Evolutionary conservation across 2,329 filamentous ascomycete species (phyloP).

Genomic region (Xylaria hypoxylon): DNA sequence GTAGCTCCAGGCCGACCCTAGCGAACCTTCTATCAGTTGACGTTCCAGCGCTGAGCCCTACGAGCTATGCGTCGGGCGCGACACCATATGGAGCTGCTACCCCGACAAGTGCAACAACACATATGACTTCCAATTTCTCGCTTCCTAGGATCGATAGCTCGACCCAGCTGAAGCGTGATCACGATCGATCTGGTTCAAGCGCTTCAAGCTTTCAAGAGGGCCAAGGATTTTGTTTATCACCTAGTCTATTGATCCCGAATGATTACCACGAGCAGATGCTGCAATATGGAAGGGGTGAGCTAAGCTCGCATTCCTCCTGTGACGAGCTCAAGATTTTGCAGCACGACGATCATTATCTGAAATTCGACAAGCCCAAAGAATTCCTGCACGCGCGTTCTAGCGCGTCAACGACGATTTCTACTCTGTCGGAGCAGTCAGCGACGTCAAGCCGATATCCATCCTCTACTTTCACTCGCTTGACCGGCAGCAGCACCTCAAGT

Average conservation of each 20-base stretch:
- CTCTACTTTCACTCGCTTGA: constrained; percentile 65
- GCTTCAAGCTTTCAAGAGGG: constrained; percentile 69
- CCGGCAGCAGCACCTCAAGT: constrained; percentile 60
- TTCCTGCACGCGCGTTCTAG: constrained; percentile 60
- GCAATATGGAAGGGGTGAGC: constrained; percentile 50
- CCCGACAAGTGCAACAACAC: constrained; percentile 53
- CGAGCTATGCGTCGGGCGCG: constrained; percentile 58
- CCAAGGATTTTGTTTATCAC: constrained; percentile 69
- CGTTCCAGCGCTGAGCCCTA: constrained; percentile 62
- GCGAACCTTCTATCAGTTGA: constrained; percentile 53
- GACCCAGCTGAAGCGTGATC: constrained; percentile 48
- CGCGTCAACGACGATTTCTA: constrained; percentile 66
- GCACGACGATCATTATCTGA: constrained; percentile 53
- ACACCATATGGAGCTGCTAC: constrained; percentile 60
- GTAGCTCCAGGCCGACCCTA: constrained; percentile 29
- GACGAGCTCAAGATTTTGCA: constrained; percentile 42
- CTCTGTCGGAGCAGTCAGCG: constrained; percentile 59
- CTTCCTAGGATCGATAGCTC: constrained; percentile 57
- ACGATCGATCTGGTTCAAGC: constrained; percentile 59
- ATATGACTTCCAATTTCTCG: constrained; percentile 64
- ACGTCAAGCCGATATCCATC: constrained; percentile 65
- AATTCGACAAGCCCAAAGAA: constrained; percentile 51
- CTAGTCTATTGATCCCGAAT: constrained; percentile 70
- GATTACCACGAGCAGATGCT: constrained; percentile 69
- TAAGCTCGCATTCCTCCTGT: constrained; percentile 49